Base-by-base conservation (phyloP, 169 alveolate species). In the Perkinsus olseni region DNA sequence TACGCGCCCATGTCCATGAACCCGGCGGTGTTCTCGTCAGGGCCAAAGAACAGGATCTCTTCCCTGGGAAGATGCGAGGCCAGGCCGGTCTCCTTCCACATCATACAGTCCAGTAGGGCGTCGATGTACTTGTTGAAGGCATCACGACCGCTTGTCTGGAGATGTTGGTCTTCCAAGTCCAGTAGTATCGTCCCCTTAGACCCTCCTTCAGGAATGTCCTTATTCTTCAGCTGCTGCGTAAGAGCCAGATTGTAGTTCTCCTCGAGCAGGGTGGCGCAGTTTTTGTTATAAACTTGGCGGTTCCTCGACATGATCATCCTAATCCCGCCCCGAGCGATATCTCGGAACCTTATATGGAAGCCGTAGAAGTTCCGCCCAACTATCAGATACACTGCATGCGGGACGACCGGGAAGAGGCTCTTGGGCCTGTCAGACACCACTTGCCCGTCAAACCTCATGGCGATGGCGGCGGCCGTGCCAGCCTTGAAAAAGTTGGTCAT, bases 1-100 rank as follows among this genome's bases (percentile, higher is more conserved):
- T 94, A 91, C 39, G 97, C 95, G 28, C 98, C 98, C 98, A 98
- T 96, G 95, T 97, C 98, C 98, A 96, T 96, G 48, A 97, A 92
- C 31, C 97, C 96, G 36, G 97, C 98, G 0, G 82, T 62, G 82
- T 62, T 62, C 82, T 62, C 82, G 34, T 62, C 82, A 13, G 82
- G 82, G 34, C 82, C 82, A 24, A 62, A 62, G 82, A 62, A 62
- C 36, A 62, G 82, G 13, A 62, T 62, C 17, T 62, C 82, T 28
- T 62, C 82, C 34, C 82, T 62, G 10, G 82, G 31, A 4, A 62
- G 17, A 24, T 62, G 82, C 82, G 82, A 62, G 13, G 82, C 82
- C 37, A 62, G 28, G 17, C 82, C 82, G 31, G 82, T 62, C 82
- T 62, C 82, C 34, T 62, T 24, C 4, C 28, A 62, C 82, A 62